Base-by-base conservation (phyloP, 768 basidiomycete species). In the Phaeotremella fagi region DNA sequence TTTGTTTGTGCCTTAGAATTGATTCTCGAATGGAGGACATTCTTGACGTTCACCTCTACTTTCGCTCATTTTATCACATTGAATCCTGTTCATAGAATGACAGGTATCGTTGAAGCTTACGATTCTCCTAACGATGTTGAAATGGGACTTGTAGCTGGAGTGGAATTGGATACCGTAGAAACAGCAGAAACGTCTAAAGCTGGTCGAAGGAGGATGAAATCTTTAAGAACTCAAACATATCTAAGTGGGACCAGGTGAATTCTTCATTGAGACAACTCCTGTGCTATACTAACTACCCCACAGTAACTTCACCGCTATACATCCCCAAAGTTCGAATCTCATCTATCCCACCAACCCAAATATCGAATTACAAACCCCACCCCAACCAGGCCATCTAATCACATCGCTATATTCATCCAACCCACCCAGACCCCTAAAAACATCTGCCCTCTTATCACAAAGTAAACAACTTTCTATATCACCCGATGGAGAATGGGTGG, bases 101-200 rank as follows among this genome's bases (percentile, higher is more conserved):
- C 33, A 9, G 33, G 33, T 35, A n/a, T 35, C 11, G n/a, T 35
- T 9, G 33, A 35, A 9, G 33, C 33, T 9, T 9, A 9, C 11
- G 11, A 35, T 35, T 35, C 33, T 35, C 9, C 11, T 35, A 9
- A 9, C 33, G 33, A n/a, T n/a, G n/a, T n/a, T n/a, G n/a, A n/a
- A n/a, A n/a, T n/a, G n/a, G n/a, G n/a, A n/a, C n/a, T n/a, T n/a
- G n/a, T n/a, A n/a, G n/a, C n/a, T n/a, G n/a, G n/a, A n/a, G n/a
- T n/a, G n/a, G n/a, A n/a, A n/a, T n/a, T n/a, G n/a, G n/a, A n/a
- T n/a, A n/a, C n/a, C n/a, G n/a, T n/a, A n/a, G 4, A 52, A 9
- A 18, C 16, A 18, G 55, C 55, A 11, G 64, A 66, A 47, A 60
- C 53, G 3, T 66, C 64, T 24, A 62, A 54, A 51, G 58, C 57